Conservation (phyloP, 1,284 basidiomycete species). For the Sanghuangporus baumii region DNA sequence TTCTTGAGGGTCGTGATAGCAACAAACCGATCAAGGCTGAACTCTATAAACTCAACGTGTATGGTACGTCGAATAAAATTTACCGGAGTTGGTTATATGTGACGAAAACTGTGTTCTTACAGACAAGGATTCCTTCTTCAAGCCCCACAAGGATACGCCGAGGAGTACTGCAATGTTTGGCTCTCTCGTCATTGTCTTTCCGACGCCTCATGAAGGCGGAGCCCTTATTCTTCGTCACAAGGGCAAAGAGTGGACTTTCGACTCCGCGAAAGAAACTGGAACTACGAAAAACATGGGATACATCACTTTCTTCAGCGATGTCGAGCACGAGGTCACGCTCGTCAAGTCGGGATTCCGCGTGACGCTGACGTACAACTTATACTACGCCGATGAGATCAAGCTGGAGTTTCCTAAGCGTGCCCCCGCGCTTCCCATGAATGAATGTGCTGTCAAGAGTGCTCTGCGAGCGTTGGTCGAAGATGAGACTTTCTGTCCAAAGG, state of each 20-base stretch:
- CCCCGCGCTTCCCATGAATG: neutral
- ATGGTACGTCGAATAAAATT: neutral
- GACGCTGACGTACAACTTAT: conserved; percentile 38
- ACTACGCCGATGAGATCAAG: conserved; percentile 17
- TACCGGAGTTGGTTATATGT: no score
- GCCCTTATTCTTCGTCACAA: no score
- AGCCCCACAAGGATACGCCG: no score
- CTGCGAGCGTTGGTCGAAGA: conserved; percentile 22
- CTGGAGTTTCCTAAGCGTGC: neutral
- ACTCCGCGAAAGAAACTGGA: neutral
- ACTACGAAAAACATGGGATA: conserved; percentile 21
- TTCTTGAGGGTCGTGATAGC: neutral
- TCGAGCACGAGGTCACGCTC: conserved; percentile 35
- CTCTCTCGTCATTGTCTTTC: no score
- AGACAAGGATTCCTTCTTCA: no score
- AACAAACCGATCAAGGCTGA: conserved; percentile 1
- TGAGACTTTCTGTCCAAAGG: conserved; percentile 24
- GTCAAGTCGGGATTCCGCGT: conserved; percentile 35
- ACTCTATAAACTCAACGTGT: conserved; percentile 15
- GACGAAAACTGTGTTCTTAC: no score
- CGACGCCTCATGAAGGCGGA: no score
- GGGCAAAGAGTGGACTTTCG: no score
- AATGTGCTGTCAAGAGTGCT: conserved; percentile 15
- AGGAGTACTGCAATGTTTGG: no score
- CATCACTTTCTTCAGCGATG: conserved; percentile 34